These are phyloP conservation scores for Eutypa lata DNA, from an alignment of 2,329 filamentous ascomycete genomes.

Conservation along the genomic window DNA sequence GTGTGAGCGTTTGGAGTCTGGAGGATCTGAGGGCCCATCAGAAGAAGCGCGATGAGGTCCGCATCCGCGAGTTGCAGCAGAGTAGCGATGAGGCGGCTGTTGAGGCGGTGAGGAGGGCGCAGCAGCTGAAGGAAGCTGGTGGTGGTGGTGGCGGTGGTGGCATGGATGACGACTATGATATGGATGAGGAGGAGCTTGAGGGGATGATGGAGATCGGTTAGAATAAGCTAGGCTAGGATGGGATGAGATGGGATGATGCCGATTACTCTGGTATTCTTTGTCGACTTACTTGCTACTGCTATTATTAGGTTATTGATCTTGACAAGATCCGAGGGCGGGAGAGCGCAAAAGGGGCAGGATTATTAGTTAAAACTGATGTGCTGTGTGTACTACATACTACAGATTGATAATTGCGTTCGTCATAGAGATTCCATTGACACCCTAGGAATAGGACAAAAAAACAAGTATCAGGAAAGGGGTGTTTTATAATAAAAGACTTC, in stretches of 20 bases:
- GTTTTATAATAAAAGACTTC: no score
- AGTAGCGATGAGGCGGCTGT: slow-evolving; percentile 28
- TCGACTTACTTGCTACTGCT: neutral
- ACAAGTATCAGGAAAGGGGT: no score
- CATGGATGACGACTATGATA: slow-evolving; percentile 48
- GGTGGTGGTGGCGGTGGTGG: slow-evolving; percentile 42
- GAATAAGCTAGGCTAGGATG: neutral
- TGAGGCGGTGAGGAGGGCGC: slow-evolving; percentile 23
- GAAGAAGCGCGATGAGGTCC: slow-evolving; percentile 68
- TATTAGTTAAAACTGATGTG: no score
- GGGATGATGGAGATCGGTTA: slow-evolving; percentile 49
- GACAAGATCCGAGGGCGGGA: no score
- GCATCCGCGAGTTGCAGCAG: slow-evolving; percentile 60
- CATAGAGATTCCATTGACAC: no score
- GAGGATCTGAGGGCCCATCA: slow-evolving; percentile 76
- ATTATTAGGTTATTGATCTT: no score
- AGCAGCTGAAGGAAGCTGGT: slow-evolving; percentile 15
- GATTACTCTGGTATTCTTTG: neutral
- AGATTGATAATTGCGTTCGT: no score
- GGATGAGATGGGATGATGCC: no score
- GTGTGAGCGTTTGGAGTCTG: slow-evolving; percentile 87
- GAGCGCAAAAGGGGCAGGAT: no score
- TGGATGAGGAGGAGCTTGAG: slow-evolving; percentile 51
- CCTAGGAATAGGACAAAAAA: no score
- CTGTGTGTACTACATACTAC: no score